Evolutionary conservation across 805 yeast genomes (phyloP).

Genomic region (Yamadazyma akitaensis): DNA sequence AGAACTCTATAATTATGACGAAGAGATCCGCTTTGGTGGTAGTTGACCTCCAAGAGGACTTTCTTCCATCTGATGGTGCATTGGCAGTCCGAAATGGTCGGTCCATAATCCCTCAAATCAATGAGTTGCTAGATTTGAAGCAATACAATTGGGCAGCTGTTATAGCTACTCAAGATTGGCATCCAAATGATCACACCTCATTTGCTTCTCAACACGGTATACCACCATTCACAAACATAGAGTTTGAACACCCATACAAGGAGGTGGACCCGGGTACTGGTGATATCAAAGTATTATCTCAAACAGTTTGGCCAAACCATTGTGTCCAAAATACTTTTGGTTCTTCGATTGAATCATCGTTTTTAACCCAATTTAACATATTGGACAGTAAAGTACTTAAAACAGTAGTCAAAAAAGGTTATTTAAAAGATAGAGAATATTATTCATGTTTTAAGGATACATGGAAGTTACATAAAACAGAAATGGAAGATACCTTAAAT

Average conservation of each 20-base stretch:
- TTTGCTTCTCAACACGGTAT: slow-evolving; percentile 68
- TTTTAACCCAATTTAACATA: slow-evolving; percentile 34
- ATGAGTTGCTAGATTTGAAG: slow-evolving; percentile 36
- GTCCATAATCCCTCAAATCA: slow-evolving; percentile 50
- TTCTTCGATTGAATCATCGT: slow-evolving; percentile 53
- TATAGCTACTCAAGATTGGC: slow-evolving; percentile 86
- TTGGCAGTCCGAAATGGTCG: slow-evolving; percentile 71
- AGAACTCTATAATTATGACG: not conserved
- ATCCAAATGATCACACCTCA: slow-evolving; percentile 72
- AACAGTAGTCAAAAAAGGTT: slow-evolving; percentile 64
- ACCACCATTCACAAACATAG: slow-evolving; percentile 49
- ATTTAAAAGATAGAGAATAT: slow-evolving; percentile 68
- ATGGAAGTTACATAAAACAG: slow-evolving; percentile 73
- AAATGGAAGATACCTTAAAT: slow-evolving; percentile 48
- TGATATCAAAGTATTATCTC: slow-evolving; percentile 27
- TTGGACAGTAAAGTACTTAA: slow-evolving; percentile 30
- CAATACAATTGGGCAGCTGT: slow-evolving; percentile 57
- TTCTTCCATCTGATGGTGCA: slow-evolving; percentile 74
- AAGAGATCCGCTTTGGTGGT: slow-evolving; percentile 55
- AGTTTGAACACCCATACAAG: slow-evolving; percentile 49
- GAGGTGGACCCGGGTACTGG: slow-evolving; percentile 21
- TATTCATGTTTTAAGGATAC: slow-evolving; percentile 84
- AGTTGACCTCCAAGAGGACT: slow-evolving; percentile 84
- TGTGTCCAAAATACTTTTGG: slow-evolving; percentile 76
- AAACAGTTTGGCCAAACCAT: slow-evolving; percentile 86